Evolutionary conservation across 2,329 filamentous ascomycete species (phyloP).

Genomic region (Apiospora arundinis): DNA sequence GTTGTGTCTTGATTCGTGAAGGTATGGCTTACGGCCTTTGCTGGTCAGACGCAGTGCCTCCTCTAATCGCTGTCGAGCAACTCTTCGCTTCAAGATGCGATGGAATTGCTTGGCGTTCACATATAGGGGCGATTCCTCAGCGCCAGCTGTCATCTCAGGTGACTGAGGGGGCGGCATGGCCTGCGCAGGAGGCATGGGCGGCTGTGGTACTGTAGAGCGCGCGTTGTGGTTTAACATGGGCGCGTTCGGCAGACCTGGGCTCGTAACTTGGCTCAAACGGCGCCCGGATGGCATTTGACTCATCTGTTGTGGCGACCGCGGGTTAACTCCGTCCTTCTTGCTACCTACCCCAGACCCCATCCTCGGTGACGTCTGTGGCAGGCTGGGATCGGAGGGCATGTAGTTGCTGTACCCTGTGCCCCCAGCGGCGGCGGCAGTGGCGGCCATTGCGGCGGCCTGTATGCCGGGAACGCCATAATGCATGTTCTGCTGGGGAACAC

Average conservation of each 20-base stretch:
- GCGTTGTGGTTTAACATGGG: conserved; percentile 76
- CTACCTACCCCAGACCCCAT: conserved; percentile 68
- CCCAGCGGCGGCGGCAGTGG: conserved; percentile 88
- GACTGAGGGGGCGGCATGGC: conserved; percentile 74
- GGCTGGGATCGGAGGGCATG: conserved; percentile 73
- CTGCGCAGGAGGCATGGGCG: conserved; percentile 67
- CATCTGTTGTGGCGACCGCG: conserved; percentile 79
- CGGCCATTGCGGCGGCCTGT: conserved; percentile 90
- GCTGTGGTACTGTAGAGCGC: conserved; percentile 57
- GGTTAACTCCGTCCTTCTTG: conserved; percentile 74
- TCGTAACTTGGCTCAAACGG: conserved; percentile 79
- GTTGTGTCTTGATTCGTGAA: conserved; percentile 97
- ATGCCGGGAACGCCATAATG: conserved; percentile 84
- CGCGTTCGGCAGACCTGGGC: conserved; percentile 75
- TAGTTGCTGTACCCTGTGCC: conserved; percentile 71
- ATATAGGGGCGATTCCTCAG: conserved; percentile 92
- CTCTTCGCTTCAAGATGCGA: conserved; percentile 90
- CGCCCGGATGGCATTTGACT: conserved; percentile 67
- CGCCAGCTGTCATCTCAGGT: conserved; percentile 76
- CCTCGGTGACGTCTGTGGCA: conserved; percentile 76
- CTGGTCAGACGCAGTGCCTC: conserved; percentile 90
- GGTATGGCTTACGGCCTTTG: conserved; percentile 94
- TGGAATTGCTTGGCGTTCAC: conserved; percentile 99
- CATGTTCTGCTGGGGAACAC: conserved; percentile 75
- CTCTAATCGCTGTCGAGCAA: conserved; percentile 91